Base-by-base conservation (phyloP, 2,329 filamentous ascomycete genomes). In the Exophiala dermatitidis region DNA sequence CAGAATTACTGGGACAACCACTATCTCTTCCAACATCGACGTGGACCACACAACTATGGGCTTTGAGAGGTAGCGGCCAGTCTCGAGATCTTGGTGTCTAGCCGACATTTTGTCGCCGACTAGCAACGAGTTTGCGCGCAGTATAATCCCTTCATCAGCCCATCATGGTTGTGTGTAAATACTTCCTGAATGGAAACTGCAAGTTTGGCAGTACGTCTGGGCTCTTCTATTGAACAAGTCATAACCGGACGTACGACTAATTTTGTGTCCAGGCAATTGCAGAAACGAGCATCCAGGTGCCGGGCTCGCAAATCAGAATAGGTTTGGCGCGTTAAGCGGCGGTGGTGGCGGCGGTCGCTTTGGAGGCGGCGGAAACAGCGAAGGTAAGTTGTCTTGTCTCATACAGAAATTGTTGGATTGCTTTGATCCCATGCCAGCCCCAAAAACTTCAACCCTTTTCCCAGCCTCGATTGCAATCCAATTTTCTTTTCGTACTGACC, bases 181-280 rank as follows among this genome's bases (percentile, higher is more conserved):
- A 80, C 67, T 88, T 76, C 64, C 77, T 78, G 65, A 76, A 83
- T 66, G 83, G 83, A 41, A 75, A 74, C 58, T 89, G 85, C 73
- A 80, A 72, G 63, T 82, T 78, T 65, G 84, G 84, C 70, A 74
- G 83, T 84, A 72, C 59, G 52, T 61, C 63, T 67, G 38, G 65
- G 50, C 31, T 32, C 10, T 41, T 38, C 19, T 19, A 19, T 19
- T 19, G 19, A 19, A 19, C 19, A 19, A 19, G 19, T 19, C 19
- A 19, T 19, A 19, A 19, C 19, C 19, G 19, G 29, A 26, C 31
- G 3, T 26, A 32, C 28, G 31, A 12, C 49, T 58, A 30, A 56
- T 32, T 2, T 8, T 26, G 4, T 28, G 3, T 31, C 26, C 56
- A 84, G 82, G 80, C 55, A 71, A 67, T 47, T 85, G 82, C 69